phyloP scores from a whole-genome alignment of 2,329 filamentous ascomycete species.

The Lasiodiplodia sp. region DNA sequence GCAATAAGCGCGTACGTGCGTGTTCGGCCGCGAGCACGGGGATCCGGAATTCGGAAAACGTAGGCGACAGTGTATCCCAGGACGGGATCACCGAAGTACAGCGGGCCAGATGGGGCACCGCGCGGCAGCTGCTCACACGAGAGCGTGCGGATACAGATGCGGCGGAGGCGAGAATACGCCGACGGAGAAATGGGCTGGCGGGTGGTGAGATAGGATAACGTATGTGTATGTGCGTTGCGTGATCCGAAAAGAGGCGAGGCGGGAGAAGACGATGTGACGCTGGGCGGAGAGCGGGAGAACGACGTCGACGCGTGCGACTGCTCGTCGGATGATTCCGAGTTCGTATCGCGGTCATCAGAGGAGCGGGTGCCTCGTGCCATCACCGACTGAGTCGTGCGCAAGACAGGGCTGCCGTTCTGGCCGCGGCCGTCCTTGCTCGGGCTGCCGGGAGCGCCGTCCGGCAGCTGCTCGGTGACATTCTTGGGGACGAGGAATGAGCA shows the following conservation, averaged over 20 bases:
- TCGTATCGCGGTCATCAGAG: slow-evolving; percentile 31
- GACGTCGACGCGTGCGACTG: slow-evolving; percentile 47
- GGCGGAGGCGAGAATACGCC: slow-evolving; percentile 62
- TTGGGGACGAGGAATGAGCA: slow-evolving; percentile 64
- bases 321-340: slow-evolving; percentile 44
- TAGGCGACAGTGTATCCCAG: slow-evolving; percentile 67
- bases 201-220: slow-evolving; percentile 65
- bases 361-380: slow-evolving; percentile 54
- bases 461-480: slow-evolving; percentile 60
- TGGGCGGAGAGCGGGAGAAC: slow-evolving; percentile 36
- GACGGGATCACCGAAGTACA: slow-evolving; percentile 64
- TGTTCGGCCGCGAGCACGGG: slow-evolving; percentile 63
- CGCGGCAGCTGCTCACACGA: slow-evolving; percentile 64
- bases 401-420: slow-evolving; percentile 60
- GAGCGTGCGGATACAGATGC: slow-evolving; percentile 64
- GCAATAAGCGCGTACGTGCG: slow-evolving; percentile 65
- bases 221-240: slow-evolving; percentile 58
- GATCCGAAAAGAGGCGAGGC: slow-evolving; percentile 53
- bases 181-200: slow-evolving; percentile 61
- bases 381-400: slow-evolving; percentile 62
- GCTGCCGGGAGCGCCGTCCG: slow-evolving; percentile 61
- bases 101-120: slow-evolving; percentile 63
- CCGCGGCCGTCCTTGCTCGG: slow-evolving; percentile 57
- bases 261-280: slow-evolving; percentile 44
- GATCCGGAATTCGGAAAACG: slow-evolving; percentile 65